These are phyloP conservation scores for Helotiales sp. DNA, from an alignment of 2,329 filamentous ascomycete genomes.

Conservation along the genomic window DNA sequence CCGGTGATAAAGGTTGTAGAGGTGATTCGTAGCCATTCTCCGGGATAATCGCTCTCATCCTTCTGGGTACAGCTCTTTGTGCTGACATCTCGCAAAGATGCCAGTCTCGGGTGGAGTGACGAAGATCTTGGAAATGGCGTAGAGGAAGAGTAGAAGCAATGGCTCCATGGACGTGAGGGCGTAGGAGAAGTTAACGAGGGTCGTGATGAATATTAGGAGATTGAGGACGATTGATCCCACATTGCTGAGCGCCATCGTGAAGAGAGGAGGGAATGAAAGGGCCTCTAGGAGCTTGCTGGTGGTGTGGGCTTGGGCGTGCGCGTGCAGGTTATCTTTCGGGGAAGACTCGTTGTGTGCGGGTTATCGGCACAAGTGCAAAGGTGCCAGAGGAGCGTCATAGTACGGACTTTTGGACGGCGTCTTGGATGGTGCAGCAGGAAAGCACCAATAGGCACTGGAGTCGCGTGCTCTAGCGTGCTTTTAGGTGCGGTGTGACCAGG, in stretches of 20 bases:
- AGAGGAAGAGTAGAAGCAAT: conserved; percentile 46
- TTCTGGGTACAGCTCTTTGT: conserved; percentile 31
- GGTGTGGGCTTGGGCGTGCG: neutral
- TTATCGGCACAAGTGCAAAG: conserved; percentile 5
- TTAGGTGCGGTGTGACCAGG: neutral
- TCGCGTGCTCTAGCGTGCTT: neutral
- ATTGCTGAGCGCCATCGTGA: conserved; percentile 51
- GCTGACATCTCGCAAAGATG: conserved; percentile 39
- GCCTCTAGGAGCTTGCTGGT: neutral
- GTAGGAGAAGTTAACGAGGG: conserved; percentile 53
- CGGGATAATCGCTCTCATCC: conserved; percentile 20
- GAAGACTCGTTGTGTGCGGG: conserved; percentile 2
- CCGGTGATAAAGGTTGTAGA: conserved; percentile 33
- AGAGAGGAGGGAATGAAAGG: neutral
- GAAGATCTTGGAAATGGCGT: conserved; percentile 49
- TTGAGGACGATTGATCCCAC: conserved; percentile 52
- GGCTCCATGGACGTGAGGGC: conserved; percentile 51
- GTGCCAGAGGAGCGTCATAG: neutral
- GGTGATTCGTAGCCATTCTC: conserved; percentile 41
- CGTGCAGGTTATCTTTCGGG: neutral
- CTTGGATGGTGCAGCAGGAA: neutral
- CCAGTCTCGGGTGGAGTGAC: conserved; percentile 47
- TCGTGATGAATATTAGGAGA: conserved; percentile 54
- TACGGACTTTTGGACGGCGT: neutral
- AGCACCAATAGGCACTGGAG: neutral